A percentile compares a stretch with the other conserved stretches of the same genome.
phyloP scores from a whole-genome alignment of 345 rosid genomes.

The Gossypioides kirkii region DNA sequence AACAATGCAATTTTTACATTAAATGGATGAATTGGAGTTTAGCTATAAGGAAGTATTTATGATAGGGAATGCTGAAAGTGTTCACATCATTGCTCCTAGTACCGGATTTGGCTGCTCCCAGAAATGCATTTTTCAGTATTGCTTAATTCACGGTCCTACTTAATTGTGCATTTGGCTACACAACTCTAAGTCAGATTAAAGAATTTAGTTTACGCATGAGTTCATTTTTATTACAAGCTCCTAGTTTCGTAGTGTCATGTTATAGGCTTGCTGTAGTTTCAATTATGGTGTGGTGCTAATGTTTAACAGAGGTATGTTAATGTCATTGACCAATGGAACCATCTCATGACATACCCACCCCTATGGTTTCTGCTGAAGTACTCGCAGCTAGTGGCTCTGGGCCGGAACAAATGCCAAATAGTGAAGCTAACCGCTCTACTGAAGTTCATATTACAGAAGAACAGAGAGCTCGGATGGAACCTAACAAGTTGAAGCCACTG shows the following conservation, averaged over 20 bases:
- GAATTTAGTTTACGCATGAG: neutral
- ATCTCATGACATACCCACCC: slow-evolving; percentile 4
- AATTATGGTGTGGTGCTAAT: neutral
- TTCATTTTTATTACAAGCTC: neutral
- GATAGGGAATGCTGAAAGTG: neutral
- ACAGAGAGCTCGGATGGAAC: slow-evolving; percentile 74
- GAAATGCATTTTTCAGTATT: neutral
- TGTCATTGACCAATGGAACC: slow-evolving; percentile 23
- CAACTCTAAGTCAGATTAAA: neutral
- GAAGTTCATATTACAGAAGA: slow-evolving; percentile 51
- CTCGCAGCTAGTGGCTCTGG: neutral
- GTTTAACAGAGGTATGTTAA: neutral
- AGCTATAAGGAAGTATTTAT: neutral
- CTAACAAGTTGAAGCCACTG: slow-evolving; percentile 66
- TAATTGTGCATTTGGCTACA: neutral
- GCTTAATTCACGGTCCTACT: neutral
- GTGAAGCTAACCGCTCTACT: slow-evolving; percentile 15
- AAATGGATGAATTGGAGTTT: neutral
- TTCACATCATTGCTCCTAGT: neutral
- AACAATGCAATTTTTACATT: neutral
- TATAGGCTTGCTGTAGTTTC: neutral
- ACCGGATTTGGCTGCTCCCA: neutral
- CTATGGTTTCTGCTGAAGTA: neutral
- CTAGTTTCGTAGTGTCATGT: neutral
- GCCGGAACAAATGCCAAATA: slow-evolving; percentile 20